Base-by-base conservation (phyloP, 345 rosid species). In the Salix udensis region DNA sequence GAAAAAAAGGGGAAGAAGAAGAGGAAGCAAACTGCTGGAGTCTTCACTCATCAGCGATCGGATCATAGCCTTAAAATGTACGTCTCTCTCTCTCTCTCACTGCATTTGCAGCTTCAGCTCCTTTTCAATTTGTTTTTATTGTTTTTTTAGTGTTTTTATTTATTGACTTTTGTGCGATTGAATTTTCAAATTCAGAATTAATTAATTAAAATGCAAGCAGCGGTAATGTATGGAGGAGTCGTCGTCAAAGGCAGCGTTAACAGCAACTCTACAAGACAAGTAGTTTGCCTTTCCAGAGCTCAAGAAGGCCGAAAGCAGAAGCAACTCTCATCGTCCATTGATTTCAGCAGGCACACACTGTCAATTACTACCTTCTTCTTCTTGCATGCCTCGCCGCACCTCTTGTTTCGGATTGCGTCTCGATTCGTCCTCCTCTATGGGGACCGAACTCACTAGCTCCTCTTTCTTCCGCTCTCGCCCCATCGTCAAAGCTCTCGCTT, bases 381-480 rank as follows among this genome's bases (percentile, higher is more conserved):
- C 62, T 71, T 77, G 82, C 79, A 75, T 83, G 84, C 66, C 21
- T 13, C 31, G 10, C 60, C 4, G 81, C 71, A 73, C 80, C 70
- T 48, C 68, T 79, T 81, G 86, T 65, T 74, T 75, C 19, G 87
- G 85, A n/a, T 80, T 87, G 83, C 75, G 82, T 53, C 74, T 81
- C 40, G 79, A 66, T 78, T 73, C 79, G 21, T 67, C 82, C 21
- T 79, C 69, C 67, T 67, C 83, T 19, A 93, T 88, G 98, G 91
- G 91, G 70, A 84, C 92, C 3, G 88, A 88, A 75, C 87, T 94
- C 71, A 84, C 85, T 36, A 91, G 90, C n/a, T 76, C 90, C 7
- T 85, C 76, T 23, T 76, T 86, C 65, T 85, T 83, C 78, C 67
- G 81, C 75, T 79, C 89, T 62, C 78, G 84, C 11, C 67, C 77